Percentiles rank a stretch among this genome's conserved stretches.
Conservation (phyloP, 768 basidiomycete genomes). For the Naganishia randhawae region DNA sequence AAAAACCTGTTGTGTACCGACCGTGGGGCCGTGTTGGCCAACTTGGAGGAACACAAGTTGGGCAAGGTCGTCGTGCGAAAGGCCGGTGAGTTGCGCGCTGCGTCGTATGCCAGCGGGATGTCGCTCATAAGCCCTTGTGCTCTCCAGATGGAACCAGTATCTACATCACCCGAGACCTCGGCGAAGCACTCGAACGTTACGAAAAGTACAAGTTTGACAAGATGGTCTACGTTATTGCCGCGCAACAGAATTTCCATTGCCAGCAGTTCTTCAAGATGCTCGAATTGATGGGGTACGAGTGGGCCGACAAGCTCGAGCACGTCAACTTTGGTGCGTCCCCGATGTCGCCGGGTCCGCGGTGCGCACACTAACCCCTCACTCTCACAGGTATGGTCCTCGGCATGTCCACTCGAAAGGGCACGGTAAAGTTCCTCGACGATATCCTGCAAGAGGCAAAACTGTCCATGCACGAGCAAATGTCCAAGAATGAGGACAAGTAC, state of each 20-base stretch:
- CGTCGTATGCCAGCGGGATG: too few relatives aligned
- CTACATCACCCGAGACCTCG: slow-evolving; percentile 92
- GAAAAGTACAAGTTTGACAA: slow-evolving; percentile 84
- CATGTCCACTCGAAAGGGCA: slow-evolving; percentile 83
- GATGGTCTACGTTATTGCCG: slow-evolving; percentile 87
- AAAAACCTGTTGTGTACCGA: slow-evolving; percentile 57
- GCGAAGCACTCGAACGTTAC: slow-evolving; percentile 84
- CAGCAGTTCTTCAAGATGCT: slow-evolving; percentile 92
- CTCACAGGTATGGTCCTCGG: slow-evolving; percentile 68
- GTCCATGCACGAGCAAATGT: slow-evolving; percentile 97
- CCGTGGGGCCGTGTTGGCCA: slow-evolving; percentile 73
- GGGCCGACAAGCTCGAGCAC: slow-evolving; percentile 77
- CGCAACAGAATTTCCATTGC: slow-evolving; percentile 72
- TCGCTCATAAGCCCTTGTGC: not conserved
- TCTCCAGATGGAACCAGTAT: slow-evolving; percentile 80
- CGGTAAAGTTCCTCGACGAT: slow-evolving; percentile 89
- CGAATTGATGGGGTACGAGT: slow-evolving; percentile 80
- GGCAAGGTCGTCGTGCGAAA: slow-evolving; percentile 87
- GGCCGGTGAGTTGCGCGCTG: slow-evolving; percentile 54
- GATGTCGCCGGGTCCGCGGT: slow-evolving; percentile 54
- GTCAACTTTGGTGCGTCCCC: slow-evolving; percentile 59
- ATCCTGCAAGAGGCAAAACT: slow-evolving; percentile 71
- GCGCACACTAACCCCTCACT: not conserved
- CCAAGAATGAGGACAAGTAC: slow-evolving; percentile 89
- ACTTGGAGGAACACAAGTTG: slow-evolving; percentile 83